These are phyloP conservation scores for Persicaria tinctoria DNA, from an alignment of 148 eudicot species.

Conservation along the genomic window DNA sequence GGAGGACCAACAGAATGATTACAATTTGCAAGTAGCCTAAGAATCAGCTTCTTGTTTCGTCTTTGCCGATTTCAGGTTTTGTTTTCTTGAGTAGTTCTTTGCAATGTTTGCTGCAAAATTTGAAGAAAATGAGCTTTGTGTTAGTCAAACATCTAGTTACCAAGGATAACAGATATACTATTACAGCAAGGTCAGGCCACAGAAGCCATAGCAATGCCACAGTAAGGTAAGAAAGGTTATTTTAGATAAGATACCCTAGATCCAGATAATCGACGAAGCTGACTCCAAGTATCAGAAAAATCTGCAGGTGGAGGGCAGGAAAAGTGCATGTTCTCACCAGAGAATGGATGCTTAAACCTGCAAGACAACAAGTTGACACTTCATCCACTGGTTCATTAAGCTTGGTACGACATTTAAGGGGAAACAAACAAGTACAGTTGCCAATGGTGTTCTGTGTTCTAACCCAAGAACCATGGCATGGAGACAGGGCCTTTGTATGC, in stretches of 20 bases:
- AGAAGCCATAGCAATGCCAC: background rate
- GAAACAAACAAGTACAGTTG: background rate
- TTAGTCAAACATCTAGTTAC: background rate
- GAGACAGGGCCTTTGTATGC: conserved; percentile 80
- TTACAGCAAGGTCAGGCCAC: background rate
- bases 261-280: conserved; percentile 38
- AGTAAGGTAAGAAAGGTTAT: background rate
- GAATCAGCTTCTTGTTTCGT: background rate
- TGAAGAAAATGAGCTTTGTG: background rate
- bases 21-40: background rate
- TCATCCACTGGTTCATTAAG: background rate
- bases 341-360: conserved; percentile 81
- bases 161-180: background rate
- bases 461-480: conserved; percentile 96
- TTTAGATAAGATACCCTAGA: background rate
- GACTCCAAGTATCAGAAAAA: conserved; percentile 46
- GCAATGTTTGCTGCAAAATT: conserved; percentile 9
- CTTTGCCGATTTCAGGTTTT: background rate
- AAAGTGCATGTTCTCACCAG: conserved; percentile 57
- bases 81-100: background rate
- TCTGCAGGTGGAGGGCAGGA: conserved; percentile 79
- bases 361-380: background rate
- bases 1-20: background rate
- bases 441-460: conserved; percentile 11
- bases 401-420: background rate